Evolutionary conservation across 1,284 basidiomycete genomes (phyloP).

Genomic region (Cyathus pygmaeus): DNA sequence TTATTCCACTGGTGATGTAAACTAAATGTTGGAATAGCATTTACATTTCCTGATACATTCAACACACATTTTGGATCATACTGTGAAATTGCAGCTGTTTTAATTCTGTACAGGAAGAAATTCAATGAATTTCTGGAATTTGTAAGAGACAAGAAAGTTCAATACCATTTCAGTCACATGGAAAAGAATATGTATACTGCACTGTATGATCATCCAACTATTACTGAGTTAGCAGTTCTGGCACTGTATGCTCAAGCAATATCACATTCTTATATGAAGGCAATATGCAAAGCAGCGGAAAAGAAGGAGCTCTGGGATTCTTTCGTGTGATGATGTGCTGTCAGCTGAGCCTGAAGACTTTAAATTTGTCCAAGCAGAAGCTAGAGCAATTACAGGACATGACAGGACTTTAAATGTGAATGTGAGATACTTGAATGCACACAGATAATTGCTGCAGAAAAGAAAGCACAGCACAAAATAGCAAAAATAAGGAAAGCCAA

Average conservation of each 20-base stretch:
- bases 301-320: constrained; percentile 40
- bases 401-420: no score
- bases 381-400: no score
- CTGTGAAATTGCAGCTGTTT: constrained; percentile 30
- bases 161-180: constrained; percentile 27
- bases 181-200: constrained; percentile 40
- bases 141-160: constrained; percentile 34
- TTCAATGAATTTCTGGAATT: constrained; percentile 35
- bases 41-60: constrained; percentile 25
- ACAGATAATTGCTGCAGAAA: no score
- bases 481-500: no score
- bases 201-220: constrained; percentile 38
- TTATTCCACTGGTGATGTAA: constrained; percentile 23
- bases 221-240: constrained; percentile 43
- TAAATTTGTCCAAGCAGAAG: not conserved
- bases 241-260: constrained; percentile 39
- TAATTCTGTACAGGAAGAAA: constrained; percentile 25
- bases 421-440: no score
- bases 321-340: constrained; percentile 26
- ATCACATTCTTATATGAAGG: constrained; percentile 38
- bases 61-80: constrained; percentile 15
- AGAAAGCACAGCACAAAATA: no score
- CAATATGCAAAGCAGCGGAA: constrained; percentile 21
- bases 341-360: not conserved
- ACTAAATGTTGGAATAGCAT: constrained; percentile 13